These are phyloP conservation scores for Gossypium aridum DNA, from an alignment of 441 rosid genomes.

Conservation along the genomic window DNA sequence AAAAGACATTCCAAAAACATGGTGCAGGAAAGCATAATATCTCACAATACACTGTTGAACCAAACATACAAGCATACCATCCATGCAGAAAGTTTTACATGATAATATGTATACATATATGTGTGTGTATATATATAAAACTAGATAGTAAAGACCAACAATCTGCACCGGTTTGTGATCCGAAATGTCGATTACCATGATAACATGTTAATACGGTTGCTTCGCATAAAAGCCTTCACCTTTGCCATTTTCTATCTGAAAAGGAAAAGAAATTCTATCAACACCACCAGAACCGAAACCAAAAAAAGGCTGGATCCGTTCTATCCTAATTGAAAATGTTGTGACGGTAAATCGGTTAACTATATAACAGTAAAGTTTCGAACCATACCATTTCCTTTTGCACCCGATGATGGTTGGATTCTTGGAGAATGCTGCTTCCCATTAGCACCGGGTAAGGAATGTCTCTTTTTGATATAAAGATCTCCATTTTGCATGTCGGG, in stretches of 20 bases:
- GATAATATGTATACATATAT: too few relatives aligned
- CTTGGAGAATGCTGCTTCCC: constrained; percentile 85
- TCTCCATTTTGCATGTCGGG: constrained; percentile 85
- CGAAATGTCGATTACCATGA: constrained; percentile 10
- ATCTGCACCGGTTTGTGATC: constrained; percentile 2
- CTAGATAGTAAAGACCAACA: constrained; percentile 7
- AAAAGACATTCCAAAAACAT: background rate
- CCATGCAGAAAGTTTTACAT: background rate
- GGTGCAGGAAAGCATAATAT: background rate
- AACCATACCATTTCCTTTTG: constrained; percentile 55
- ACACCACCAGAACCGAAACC: background rate
- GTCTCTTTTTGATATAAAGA: constrained; percentile 62
- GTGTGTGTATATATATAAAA: background rate
- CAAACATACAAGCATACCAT: background rate
- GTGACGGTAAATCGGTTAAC: background rate
- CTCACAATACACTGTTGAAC: background rate
- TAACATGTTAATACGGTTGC: background rate
- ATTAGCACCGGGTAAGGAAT: constrained; percentile 76
- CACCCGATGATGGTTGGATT: constrained; percentile 50
- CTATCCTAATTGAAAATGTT: background rate
- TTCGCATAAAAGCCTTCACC: constrained; percentile 38
- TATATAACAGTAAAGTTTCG: constrained; percentile 1
- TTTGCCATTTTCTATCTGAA: constrained; percentile 82
- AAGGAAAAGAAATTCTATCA: constrained; percentile 6
- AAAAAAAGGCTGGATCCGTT: background rate